A percentile compares a stretch with the other conserved stretches of the same genome.
Evolutionary conservation across 169 alveolate genomes (phyloP).

Genomic region (Ichthyophthirius multifiliis): DNA sequence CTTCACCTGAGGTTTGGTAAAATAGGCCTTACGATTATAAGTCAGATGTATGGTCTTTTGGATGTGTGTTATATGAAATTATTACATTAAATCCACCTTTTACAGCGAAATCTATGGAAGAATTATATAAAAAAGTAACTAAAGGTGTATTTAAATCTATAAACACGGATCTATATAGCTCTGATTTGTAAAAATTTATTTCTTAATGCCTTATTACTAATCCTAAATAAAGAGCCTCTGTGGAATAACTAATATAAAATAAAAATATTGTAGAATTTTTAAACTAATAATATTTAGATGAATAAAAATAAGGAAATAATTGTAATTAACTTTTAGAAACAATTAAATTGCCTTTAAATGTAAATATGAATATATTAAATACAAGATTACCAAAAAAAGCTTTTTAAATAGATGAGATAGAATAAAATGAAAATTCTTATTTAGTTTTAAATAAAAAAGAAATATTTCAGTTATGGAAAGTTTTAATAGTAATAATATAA

Average conservation of each 20-base stretch:
- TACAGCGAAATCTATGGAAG: slow-evolving; percentile 75
- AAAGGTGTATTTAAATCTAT: slow-evolving; percentile 39
- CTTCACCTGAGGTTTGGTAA: slow-evolving; percentile 72
- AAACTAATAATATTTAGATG: background rate
- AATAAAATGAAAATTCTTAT: no score
- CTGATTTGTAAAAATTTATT: slow-evolving; percentile 65
- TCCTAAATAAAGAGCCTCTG: background rate
- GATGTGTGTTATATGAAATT: slow-evolving; percentile 81
- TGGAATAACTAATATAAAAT: background rate
- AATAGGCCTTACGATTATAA: slow-evolving; percentile 66
- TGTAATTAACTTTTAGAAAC: no score
- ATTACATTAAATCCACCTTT: slow-evolving; percentile 78
- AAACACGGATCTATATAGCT: slow-evolving; percentile 41
- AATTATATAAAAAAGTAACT: slow-evolving; percentile 70
- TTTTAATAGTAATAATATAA: no score
- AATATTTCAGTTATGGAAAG: no score
- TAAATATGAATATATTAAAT: no score
- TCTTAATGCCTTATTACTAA: background rate
- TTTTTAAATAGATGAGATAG: no score
- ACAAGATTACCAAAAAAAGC: no score
- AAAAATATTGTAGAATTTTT: background rate
- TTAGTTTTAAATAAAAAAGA: no score
- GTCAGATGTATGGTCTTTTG: slow-evolving; percentile 82
- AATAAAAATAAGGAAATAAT: no score
- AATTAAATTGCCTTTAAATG: no score